Base-by-base conservation (phyloP, 257 asterid genomes). In the Gynochthodes officinalis region DNA sequence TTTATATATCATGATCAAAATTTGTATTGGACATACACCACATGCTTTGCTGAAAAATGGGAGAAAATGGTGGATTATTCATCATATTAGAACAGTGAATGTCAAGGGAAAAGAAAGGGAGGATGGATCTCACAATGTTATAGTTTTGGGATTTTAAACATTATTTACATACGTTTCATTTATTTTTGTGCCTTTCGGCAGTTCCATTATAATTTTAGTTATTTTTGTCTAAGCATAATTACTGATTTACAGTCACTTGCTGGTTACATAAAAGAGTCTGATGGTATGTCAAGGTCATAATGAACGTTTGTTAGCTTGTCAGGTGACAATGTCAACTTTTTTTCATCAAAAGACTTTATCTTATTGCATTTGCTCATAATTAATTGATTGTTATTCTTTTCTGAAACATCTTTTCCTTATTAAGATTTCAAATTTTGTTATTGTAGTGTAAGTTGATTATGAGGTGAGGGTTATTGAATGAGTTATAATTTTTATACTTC, bases 1-100 rank as follows among this genome's bases (percentile, higher is more conserved):
- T 67, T 78, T 28, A 58, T 71, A 53, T 58, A 68, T 33, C 76
- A 70, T 78, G 68, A 48, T 72, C 52, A 30, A 11, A 21, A 19
- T 40, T 72, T 43, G 49, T 27, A 8, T 61, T 63, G 57, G n/a
- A 23, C 50, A 37, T 43, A 44, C 48, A 35, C 39, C 50, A 5
- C 46, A 69, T 40, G 23, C n/a, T 39, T 55, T 6, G n/a, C 14
- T 76, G 64, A 58, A 61, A 37, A 58, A 66, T n/a, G 43, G 23
- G 32, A 32, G 67, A 19, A 65, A 27, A 30, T 11, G 16, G 7
- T n/a, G 13, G 12, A 27, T 25, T 30, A 12, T 67, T 55, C 40
- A 0, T n/a, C 11, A 0, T 53, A 13, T 19, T 13, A 57, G 63
- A 18, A 18, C 63, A n/a, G 60, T 57, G 23, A 74, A 65, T 19